These are phyloP conservation scores for grape (Vitis vinifera) DNA, from an alignment of 164 flowering plant species.

Conservation along the genomic window DNA sequence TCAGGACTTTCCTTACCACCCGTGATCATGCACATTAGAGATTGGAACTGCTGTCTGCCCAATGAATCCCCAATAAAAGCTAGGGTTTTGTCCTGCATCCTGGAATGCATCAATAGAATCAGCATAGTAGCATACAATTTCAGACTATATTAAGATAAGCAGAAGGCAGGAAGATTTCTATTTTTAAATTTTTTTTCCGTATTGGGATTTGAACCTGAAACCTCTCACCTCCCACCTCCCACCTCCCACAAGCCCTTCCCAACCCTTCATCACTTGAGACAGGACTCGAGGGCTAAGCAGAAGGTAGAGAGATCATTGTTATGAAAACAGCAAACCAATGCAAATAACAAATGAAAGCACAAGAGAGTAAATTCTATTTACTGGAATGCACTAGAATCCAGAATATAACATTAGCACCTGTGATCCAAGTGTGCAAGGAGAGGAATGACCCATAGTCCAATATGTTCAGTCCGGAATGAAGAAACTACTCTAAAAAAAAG, in stretches of 20 bases:
- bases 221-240: too few species aligned
- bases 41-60: conserved; percentile 85
- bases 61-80: conserved; percentile 84
- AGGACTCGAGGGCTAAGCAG: too few species aligned
- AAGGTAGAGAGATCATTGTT: not conserved
- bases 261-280: too few species aligned
- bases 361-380: not conserved
- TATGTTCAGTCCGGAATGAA: too few species aligned
- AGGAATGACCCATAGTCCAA: not conserved
- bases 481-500: too few species aligned
- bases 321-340: not conserved
- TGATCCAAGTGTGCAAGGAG: not conserved
- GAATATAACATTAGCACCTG: not conserved
- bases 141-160: not conserved
- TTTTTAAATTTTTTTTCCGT: too few species aligned
- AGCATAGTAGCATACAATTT: not conserved
- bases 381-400: not conserved
- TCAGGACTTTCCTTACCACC: conserved; percentile 56
- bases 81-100: conserved; percentile 74
- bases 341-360: not conserved
- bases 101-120: conserved; percentile 22
- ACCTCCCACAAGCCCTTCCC: too few species aligned
- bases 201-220: too few species aligned
- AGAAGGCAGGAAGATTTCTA: too few species aligned
- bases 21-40: conserved; percentile 83